A percentile compares a stretch with the other conserved stretches of the same genome.
phyloP scores from a whole-genome alignment of 495 filamentous ascomycete genomes.

The Daldinia vernicosa region DNA sequence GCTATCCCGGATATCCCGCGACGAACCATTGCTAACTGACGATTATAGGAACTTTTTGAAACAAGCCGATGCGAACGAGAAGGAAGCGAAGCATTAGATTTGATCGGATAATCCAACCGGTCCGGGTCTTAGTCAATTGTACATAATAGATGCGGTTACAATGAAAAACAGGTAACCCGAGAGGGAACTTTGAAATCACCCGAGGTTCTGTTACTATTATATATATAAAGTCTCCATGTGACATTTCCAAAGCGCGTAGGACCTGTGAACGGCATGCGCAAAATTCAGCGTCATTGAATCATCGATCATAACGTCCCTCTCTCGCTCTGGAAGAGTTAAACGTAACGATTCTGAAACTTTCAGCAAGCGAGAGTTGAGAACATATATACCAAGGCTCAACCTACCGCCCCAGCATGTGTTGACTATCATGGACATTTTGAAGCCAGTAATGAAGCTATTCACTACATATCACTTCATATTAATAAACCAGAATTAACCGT shows the following conservation, averaged over 20 bases:
- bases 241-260: background rate
- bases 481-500: too few relatives aligned
- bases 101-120: constrained; percentile 21
- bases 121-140: constrained; percentile 41
- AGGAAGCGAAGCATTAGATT: constrained; percentile 70
- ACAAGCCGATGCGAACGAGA: constrained; percentile 73
- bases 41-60: constrained; percentile 78
- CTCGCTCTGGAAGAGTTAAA: background rate
- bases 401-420: background rate
- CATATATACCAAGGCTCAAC: background rate
- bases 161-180: constrained; percentile 35
- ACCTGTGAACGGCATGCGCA: background rate
- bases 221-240: constrained; percentile 9
- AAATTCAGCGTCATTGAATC: background rate
- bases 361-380: too few relatives aligned
- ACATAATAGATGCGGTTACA: constrained; percentile 45
- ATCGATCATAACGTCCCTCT: background rate
- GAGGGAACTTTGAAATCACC: constrained; percentile 25
- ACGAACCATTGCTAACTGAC: constrained; percentile 50
- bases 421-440: too few relatives aligned
- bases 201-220: constrained; percentile 1
- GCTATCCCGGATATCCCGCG: constrained; percentile 45
- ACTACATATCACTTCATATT: too few relatives aligned
- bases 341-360: background rate
- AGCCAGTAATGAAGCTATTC: too few relatives aligned